Conservation (phyloP, 2,329 filamentous ascomycete species). For the Aureobasidium sp. region DNA sequence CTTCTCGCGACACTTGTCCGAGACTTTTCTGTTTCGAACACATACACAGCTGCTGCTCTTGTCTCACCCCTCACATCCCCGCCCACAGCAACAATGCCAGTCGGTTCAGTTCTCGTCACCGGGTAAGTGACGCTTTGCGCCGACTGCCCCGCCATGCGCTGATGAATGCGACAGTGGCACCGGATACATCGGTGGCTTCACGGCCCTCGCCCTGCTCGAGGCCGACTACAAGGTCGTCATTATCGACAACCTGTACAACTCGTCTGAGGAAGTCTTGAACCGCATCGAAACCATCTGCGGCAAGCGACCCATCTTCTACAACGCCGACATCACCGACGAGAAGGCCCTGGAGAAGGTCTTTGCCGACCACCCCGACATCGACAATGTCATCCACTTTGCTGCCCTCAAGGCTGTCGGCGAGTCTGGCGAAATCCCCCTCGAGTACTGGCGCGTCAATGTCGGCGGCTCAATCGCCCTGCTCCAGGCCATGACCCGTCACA, state of each 20-base stretch:
- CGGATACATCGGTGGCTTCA: conserved; percentile 99
- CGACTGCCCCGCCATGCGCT: conserved; percentile 14
- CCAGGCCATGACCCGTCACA: conserved; percentile 77
- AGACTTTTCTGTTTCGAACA: conserved; percentile 1
- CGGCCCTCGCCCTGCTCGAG: conserved; percentile 80
- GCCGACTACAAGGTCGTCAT: conserved; percentile 96
- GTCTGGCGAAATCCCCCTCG: conserved; percentile 84
- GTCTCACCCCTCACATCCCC: not conserved
- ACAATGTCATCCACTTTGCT: conserved; percentile 98
- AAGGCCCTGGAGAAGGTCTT: conserved; percentile 80
- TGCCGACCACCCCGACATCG: conserved; percentile 79
- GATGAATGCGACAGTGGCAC: conserved; percentile 61
- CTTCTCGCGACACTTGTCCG: not conserved
- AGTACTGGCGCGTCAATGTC: conserved; percentile 98
- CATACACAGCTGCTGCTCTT: not conserved
- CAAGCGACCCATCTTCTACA: conserved; percentile 76
- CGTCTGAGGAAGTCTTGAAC: conserved; percentile 81
- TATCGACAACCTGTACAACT: conserved; percentile 96
- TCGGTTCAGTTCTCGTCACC: conserved; percentile 84
- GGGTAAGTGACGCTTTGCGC: conserved; percentile 55
- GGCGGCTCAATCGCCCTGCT: conserved; percentile 84
- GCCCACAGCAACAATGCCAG: conserved; percentile 50
- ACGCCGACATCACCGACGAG: conserved; percentile 84
- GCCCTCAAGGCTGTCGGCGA: conserved; percentile 97
- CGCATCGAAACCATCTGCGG: conserved; percentile 91